Percentiles rank a stretch among this genome's conserved stretches.
These are phyloP conservation scores for Plectosphaerella sp. DNA, from an alignment of 2,329 filamentous ascomycete genomes.

Conservation along the genomic window DNA sequence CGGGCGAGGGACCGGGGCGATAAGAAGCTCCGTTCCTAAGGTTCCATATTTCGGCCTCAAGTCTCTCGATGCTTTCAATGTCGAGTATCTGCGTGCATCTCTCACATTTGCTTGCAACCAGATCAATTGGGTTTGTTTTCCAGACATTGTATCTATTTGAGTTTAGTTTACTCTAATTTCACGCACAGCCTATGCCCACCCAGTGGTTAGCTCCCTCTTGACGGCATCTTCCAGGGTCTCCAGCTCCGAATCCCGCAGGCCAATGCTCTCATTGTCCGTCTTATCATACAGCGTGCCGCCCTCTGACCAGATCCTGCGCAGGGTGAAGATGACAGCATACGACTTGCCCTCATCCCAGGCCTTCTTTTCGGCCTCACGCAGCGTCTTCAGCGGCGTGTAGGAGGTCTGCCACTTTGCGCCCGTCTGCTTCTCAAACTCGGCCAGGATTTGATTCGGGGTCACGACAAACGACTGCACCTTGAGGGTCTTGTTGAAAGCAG, in stretches of 20 bases:
- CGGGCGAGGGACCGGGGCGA: background rate
- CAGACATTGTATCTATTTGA: too few species aligned
- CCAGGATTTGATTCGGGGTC: slow-evolving; percentile 56
- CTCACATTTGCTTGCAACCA: too few species aligned
- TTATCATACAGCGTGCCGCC: slow-evolving; percentile 67
- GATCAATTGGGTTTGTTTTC: too few species aligned
- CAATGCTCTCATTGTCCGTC: slow-evolving; percentile 61
- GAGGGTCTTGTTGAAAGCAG: slow-evolving; percentile 50
- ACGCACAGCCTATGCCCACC: background rate
- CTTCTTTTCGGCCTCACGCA: slow-evolving; percentile 54
- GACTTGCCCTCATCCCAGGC: slow-evolving; percentile 51
- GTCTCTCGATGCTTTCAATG: too few species aligned
- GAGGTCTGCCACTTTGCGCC: slow-evolving; percentile 50
- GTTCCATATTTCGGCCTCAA: too few species aligned
- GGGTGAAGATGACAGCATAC: slow-evolving; percentile 50
- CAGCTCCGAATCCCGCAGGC: slow-evolving; percentile 38
- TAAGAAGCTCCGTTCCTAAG: background rate
- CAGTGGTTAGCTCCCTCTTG: slow-evolving; percentile 1
- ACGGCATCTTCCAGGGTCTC: slow-evolving; percentile 41
- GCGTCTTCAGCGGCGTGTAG: slow-evolving; percentile 46
- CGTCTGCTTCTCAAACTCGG: slow-evolving; percentile 66
- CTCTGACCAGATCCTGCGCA: slow-evolving; percentile 68
- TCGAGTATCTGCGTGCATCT: too few species aligned
- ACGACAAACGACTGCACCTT: slow-evolving; percentile 69
- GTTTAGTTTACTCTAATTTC: too few species aligned